Conservation (phyloP, 805 yeast species). For the Ogataea pilisensis region DNA sequence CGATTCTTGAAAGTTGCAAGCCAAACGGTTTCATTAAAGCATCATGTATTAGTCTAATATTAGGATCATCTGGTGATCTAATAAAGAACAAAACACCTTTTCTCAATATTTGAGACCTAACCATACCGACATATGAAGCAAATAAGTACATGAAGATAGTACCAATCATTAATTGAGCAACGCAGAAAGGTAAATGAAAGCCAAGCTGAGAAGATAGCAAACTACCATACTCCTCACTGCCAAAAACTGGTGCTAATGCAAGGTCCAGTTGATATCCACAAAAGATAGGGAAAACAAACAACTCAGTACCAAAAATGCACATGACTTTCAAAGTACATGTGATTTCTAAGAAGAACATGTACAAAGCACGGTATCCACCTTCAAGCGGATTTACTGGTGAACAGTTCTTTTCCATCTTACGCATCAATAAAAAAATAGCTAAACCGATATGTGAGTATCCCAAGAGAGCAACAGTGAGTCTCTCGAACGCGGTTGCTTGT, state of each 20-base stretch:
- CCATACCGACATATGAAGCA: conserved; percentile 84
- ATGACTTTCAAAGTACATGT: conserved; percentile 70
- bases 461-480: conserved; percentile 11
- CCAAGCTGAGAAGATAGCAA: conserved; percentile 3
- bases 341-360: conserved; percentile 49
- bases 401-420: conserved; percentile 24
- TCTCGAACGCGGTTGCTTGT: conserved; percentile 13
- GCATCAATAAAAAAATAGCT: conserved; percentile 16
- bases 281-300: conserved; percentile 78
- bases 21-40: conserved; percentile 74
- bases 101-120: conserved; percentile 66
- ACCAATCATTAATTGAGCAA: conserved; percentile 54
- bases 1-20: conserved; percentile 69
- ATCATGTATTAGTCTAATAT: conserved; percentile 79
- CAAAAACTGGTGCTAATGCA: conserved; percentile 57
- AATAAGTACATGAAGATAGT: conserved; percentile 83
- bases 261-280: conserved; percentile 79
- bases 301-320: conserved; percentile 68
- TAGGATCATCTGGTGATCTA: conserved; percentile 92
- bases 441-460: conserved; percentile 19
- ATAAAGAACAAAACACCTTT: conserved; percentile 90
- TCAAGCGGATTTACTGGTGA: conserved; percentile 40
- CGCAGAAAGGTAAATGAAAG: conserved; percentile 1
- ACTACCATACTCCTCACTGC: conserved; percentile 10
- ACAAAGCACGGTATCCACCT: conserved; percentile 49